phyloP scores from a whole-genome alignment of 306 rosid species.

The Vigna angularis region DNA sequence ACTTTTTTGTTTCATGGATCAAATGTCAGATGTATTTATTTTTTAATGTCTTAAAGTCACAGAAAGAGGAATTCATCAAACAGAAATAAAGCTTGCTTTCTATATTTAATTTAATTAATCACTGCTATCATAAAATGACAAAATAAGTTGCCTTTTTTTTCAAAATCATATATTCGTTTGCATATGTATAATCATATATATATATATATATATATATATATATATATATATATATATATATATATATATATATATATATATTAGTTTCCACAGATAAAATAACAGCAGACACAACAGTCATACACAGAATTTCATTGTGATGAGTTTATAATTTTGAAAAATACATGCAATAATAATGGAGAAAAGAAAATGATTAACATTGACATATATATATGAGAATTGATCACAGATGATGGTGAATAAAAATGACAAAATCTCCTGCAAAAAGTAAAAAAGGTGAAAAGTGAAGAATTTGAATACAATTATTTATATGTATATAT shows the following conservation, averaged over 20 bases:
- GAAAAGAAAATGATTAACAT: not conserved
- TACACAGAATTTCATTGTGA: not conserved
- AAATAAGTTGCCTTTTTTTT: not conserved
- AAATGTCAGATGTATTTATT: too few species aligned
- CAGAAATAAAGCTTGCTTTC: not conserved
- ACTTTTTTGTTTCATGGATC: too few species aligned
- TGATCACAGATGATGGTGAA: not conserved
- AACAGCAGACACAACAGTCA: not conserved
- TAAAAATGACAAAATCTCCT: constrained; percentile 5
- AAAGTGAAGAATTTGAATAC: not conserved
- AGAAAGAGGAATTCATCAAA: not conserved
- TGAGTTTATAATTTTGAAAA: not conserved
- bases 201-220: too few species aligned
- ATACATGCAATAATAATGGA: not conserved
- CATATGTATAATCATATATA: not conserved
- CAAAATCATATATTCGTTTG: not conserved
- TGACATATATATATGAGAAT: not conserved
- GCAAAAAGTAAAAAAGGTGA: constrained; percentile 10
- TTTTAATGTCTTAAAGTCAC: not conserved
- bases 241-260: too few species aligned
- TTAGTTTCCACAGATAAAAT: not conserved
- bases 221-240: too few species aligned
- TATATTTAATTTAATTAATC: not conserved
- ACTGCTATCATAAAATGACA: not conserved
- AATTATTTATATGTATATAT: not conserved